A percentile compares a stretch with the other conserved stretches of the same genome.
These are phyloP conservation scores for Cucurbita argyrosperma DNA, from an alignment of 306 rosid species.

Conservation along the genomic window DNA sequence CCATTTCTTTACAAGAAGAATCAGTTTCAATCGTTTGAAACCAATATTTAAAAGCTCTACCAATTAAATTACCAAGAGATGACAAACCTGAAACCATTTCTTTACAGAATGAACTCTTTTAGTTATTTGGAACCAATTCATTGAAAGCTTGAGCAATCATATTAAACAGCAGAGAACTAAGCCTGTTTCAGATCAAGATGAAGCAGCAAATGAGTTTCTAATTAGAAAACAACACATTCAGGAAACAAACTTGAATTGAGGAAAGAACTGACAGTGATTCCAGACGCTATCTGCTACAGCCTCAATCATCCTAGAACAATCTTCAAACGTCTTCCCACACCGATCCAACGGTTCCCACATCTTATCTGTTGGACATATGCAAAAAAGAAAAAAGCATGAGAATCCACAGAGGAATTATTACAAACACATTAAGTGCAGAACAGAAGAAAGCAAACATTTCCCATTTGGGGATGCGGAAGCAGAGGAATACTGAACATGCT, in stretches of 20 bases:
- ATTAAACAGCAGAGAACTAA: neutral
- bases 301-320: conserved; percentile 40
- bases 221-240: neutral
- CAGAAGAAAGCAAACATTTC: neutral
- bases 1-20: neutral
- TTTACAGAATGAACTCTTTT: neutral
- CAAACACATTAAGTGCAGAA: neutral
- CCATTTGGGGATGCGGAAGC: neutral
- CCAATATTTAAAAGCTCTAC: neutral
- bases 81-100: neutral
- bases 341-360: conserved; percentile 18
- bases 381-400: neutral
- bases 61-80: neutral
- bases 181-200: neutral
- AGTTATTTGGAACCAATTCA: neutral
- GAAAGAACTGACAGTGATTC: conserved; percentile 49
- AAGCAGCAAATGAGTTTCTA: neutral
- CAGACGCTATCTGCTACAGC: conserved; percentile 32
- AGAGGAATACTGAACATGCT: neutral
- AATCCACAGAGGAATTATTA: neutral
- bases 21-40: neutral
- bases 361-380: neutral
- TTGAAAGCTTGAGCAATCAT: neutral
- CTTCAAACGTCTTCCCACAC: conserved; percentile 37
- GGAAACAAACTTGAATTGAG: neutral